Percentiles rank a stretch among this genome's conserved stretches.
These are phyloP conservation scores for Patellifolia procumbens DNA, from an alignment of 179 eudicot genomes.

Conservation along the genomic window DNA sequence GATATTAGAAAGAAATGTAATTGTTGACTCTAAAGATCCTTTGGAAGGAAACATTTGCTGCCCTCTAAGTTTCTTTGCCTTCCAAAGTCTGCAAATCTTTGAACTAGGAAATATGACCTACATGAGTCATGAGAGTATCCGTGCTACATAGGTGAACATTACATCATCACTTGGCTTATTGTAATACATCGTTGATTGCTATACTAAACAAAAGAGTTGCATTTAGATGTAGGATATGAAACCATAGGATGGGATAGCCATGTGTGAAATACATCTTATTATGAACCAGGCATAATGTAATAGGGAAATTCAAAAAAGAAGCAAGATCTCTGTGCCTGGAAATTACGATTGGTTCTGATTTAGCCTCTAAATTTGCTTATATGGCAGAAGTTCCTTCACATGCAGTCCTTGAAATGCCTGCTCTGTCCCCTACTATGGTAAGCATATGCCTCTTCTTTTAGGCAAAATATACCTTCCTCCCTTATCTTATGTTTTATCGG, in stretches of 20 bases:
- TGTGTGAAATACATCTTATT: not conserved
- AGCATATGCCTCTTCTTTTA: not conserved
- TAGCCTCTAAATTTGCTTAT: slow-evolving; percentile 22
- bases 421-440: slow-evolving; percentile 53
- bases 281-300: not conserved
- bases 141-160: too few relatives aligned
- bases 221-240: not conserved
- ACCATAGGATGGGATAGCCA: not conserved
- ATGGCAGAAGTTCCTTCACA: slow-evolving; percentile 37
- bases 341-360: slow-evolving; percentile 5
- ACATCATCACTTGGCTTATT: not conserved
- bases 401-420: slow-evolving; percentile 50
- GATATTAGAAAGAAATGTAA: too few relatives aligned
- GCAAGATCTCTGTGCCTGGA: not conserved
- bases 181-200: not conserved
- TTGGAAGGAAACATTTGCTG: too few relatives aligned
- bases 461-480: not conserved
- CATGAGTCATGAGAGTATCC: too few relatives aligned
- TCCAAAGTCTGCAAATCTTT: too few relatives aligned
- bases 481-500: slow-evolving; percentile 1
- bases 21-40: too few relatives aligned
- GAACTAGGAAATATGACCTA: too few relatives aligned
- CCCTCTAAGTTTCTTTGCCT: too few relatives aligned
- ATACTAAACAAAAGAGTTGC: not conserved
- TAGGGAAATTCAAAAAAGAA: not conserved